Percentiles rank a stretch among this genome's conserved stretches.
Conservation (phyloP, 2,329 filamentous ascomycete genomes). For the Pseudogymnoascus sp. region DNA sequence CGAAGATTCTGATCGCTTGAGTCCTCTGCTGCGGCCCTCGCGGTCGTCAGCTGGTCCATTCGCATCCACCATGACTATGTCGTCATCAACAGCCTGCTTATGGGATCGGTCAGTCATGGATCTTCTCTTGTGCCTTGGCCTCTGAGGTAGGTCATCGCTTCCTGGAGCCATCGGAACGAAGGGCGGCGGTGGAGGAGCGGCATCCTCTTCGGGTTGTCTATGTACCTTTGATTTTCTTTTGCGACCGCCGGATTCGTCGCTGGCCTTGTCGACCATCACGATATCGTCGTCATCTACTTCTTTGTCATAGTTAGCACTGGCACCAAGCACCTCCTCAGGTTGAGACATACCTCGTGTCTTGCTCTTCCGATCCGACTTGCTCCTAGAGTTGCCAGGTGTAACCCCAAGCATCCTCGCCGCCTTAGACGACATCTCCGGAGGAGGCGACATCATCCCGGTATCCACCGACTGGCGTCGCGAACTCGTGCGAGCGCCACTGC, state of each 20-base stretch:
- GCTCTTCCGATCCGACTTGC: constrained; percentile 40
- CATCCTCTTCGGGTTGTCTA: constrained; percentile 19
- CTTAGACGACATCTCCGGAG: constrained; percentile 64
- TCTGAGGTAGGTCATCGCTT: constrained; percentile 23
- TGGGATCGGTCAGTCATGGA: constrained; percentile 39
- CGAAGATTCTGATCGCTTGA: constrained; percentile 55
- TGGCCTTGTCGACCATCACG: constrained; percentile 41
- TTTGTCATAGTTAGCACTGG: constrained; percentile 10
- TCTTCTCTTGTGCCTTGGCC: constrained; percentile 21
- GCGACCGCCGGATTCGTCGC: constrained; percentile 24
- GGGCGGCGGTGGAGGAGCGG: constrained; percentile 19
- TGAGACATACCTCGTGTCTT: constrained; percentile 35
- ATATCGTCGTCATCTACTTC: constrained; percentile 43
- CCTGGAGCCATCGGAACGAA: constrained; percentile 27
- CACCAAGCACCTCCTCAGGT: background rate
- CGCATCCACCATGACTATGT: constrained; percentile 51
- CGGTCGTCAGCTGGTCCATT: constrained; percentile 36
- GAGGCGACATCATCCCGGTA: constrained; percentile 62
- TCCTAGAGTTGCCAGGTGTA: constrained; percentile 39
- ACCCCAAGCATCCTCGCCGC: constrained; percentile 71
- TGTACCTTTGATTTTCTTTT: constrained; percentile 37
- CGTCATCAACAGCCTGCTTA: constrained; percentile 59
- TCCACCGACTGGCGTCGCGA: constrained; percentile 66
- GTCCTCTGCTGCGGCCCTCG: constrained; percentile 13
- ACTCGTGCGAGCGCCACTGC: constrained; percentile 46